Evolutionary conservation across 371 early-diverging fungal species (phyloP), one percentile per base, ranked within the genome.

Genomic region (Lichtheimia ramosa): DNA sequence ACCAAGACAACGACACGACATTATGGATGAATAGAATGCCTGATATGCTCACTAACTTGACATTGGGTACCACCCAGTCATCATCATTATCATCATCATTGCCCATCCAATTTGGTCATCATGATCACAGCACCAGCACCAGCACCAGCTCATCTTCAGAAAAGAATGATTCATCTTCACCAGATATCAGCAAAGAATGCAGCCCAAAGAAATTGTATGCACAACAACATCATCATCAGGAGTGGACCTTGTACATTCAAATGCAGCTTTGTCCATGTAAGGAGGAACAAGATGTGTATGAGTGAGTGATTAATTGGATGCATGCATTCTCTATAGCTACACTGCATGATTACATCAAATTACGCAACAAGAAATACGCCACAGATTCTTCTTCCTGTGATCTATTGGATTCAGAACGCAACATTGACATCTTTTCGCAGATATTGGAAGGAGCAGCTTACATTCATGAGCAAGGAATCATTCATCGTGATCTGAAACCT

Each of bases 181-280:
- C 25, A 2, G 5, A 5, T 28, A 7, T 34, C 42, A 42, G 28
- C 16, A 16, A 24, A 34, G 34, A 34, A 34, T 40, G 25, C 3
- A 42, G 39, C 52, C 43, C n/a, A 49, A 56, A n/a, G n/a, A n/a
- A 50, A 40, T 51, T 48, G 5, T 14, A 56, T 48, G 42, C 40
- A 58, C 54, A 24, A 28, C 56, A 42, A 53, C 20, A 34, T 49
- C 60, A 1, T 10, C n/a, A 40, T 14, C 46, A 13, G 21, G 71
- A 75, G 15, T 83, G 88, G 63, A 86, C 86, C 0, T 67, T 93
- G 16, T 90, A 87, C 65, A 90, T 93, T 55, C 92, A 93, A 69
- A 93, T 93, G 94, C 91, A 93, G 62, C 78, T 93, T 21, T 93
- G 93, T 68, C 87, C 87, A 61, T 85, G 88, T 54, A 89, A 58